phyloP scores from a whole-genome alignment of 345 rosid genomes.

The Turritis glabra region DNA sequence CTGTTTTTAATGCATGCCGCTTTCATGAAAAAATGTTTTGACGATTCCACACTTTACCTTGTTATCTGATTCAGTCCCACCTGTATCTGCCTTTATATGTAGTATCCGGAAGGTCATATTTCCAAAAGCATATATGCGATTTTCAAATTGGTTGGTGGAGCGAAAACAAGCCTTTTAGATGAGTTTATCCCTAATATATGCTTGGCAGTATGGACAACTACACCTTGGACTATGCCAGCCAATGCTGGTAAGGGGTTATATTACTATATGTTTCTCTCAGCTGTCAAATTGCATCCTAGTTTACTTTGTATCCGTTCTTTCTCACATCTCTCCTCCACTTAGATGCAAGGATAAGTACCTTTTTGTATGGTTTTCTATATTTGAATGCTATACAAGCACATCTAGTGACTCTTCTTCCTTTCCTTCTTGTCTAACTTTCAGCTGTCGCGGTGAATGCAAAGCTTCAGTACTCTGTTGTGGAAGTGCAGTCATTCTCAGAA shows the following conservation, averaged over 20 bases:
- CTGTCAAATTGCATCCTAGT: slow-evolving; percentile 5
- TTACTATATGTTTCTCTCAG: slow-evolving; percentile 4
- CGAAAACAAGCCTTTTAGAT: slow-evolving; percentile 47
- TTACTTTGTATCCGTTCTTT: not conserved
- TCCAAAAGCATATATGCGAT: slow-evolving; percentile 89
- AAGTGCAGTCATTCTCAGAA: slow-evolving; percentile 51
- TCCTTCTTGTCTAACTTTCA: slow-evolving; percentile 38
- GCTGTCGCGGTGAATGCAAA: slow-evolving; percentile 95
- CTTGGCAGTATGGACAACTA: slow-evolving; percentile 95
- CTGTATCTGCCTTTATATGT: slow-evolving; percentile 29
- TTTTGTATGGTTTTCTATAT: not conserved
- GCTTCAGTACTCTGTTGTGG: slow-evolving; percentile 86
- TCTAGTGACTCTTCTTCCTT: slow-evolving; percentile 14
- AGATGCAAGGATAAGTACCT: not conserved
- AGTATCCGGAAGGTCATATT: slow-evolving; percentile 97
- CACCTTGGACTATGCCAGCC: slow-evolving; percentile 97
- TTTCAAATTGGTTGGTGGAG: slow-evolving; percentile 56
- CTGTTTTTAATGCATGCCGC: not conserved
- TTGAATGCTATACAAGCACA: slow-evolving; percentile 3
- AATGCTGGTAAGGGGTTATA: slow-evolving; percentile 69
- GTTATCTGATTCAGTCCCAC: slow-evolving; percentile 19
- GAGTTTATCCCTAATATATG: slow-evolving; percentile 74
- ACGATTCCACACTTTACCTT: not conserved
- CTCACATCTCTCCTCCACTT: not conserved
- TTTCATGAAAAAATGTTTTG: not conserved